These are phyloP conservation scores for Loxodes magnus DNA, from an alignment of 73 alveolate species.

Conservation along the genomic window DNA sequence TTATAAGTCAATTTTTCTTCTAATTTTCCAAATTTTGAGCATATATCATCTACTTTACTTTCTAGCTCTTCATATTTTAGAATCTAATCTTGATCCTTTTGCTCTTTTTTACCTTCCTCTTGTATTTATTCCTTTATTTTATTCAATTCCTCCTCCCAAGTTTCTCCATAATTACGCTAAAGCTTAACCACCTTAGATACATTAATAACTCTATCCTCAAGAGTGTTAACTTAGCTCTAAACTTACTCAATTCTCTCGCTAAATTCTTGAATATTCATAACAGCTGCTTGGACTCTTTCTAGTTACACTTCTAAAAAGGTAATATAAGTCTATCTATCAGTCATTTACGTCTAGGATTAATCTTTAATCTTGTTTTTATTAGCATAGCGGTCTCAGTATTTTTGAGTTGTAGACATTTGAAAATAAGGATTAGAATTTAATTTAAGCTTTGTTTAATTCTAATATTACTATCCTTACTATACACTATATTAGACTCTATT, in stretches of 20 bases:
- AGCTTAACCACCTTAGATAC: conserved; percentile 1
- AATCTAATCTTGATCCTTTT: not conserved
- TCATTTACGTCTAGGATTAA: no score
- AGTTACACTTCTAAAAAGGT: conserved; percentile 10
- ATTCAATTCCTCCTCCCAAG: conserved; percentile 9
- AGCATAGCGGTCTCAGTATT: no score
- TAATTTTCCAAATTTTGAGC: not conserved
- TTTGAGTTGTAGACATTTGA: no score
- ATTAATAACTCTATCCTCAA: conserved; percentile 10
- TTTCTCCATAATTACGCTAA: conserved; percentile 5
- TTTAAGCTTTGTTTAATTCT: no score
- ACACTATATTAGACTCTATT: no score
- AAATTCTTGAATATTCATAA: conserved; percentile 6
- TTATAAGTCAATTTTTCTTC: not conserved
- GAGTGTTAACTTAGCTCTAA: conserved; percentile 1
- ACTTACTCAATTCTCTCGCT: conserved; percentile 6
- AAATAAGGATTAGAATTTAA: no score
- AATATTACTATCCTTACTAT: no score
- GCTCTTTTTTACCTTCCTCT: not conserved
- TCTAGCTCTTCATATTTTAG: no score
- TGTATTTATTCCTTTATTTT: not conserved
- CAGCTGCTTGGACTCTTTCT: conserved; percentile 10
- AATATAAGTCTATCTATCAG: conserved; percentile 6
- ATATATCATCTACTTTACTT: not conserved
- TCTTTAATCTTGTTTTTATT: no score